A percentile compares a stretch with the other conserved stretches of the same genome.
phyloP scores from a whole-genome alignment of 352 stramenopile species.

The Sclerospora graminicola region DNA sequence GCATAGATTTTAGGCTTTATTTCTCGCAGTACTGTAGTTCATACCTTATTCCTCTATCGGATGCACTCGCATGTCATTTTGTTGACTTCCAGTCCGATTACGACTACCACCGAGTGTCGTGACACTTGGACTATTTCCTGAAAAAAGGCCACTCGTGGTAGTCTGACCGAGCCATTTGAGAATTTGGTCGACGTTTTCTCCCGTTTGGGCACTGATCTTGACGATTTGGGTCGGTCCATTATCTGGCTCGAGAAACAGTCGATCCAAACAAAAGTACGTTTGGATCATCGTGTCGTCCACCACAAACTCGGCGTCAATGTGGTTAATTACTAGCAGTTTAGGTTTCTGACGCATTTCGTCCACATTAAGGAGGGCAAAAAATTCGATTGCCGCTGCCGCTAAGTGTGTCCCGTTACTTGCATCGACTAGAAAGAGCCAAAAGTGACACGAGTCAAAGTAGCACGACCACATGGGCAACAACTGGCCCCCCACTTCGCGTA shows the following conservation, averaged over 20 bases:
- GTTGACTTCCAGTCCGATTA: constrained; percentile 6
- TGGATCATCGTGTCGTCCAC: constrained; percentile 40
- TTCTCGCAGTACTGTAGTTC: no score
- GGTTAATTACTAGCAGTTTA: constrained; percentile 62
- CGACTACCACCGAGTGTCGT: constrained; percentile 8
- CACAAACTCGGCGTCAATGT: constrained; percentile 40
- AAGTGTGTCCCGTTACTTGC: no score
- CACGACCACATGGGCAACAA: constrained; percentile 62
- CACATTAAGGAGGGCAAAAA: no score
- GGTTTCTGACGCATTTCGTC: no score
- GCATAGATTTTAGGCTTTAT: background rate
- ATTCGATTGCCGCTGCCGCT: no score
- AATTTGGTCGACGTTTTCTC: constrained; percentile 49
- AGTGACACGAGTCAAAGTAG: no score
- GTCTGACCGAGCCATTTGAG: constrained; percentile 42
- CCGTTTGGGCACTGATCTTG: constrained; percentile 49
- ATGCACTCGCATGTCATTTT: background rate
- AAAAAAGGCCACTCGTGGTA: constrained; percentile 9
- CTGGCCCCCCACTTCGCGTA: constrained; percentile 58
- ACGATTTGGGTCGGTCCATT: constrained; percentile 35
- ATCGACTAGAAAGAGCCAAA: no score
- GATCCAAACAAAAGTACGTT: constrained; percentile 44
- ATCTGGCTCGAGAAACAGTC: constrained; percentile 23
- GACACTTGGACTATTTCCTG: constrained; percentile 10
- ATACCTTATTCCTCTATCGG: no score